Evolutionary conservation across 2,329 filamentous ascomycete genomes (phyloP).

Genomic region (Diaporthe nobilis): DNA sequence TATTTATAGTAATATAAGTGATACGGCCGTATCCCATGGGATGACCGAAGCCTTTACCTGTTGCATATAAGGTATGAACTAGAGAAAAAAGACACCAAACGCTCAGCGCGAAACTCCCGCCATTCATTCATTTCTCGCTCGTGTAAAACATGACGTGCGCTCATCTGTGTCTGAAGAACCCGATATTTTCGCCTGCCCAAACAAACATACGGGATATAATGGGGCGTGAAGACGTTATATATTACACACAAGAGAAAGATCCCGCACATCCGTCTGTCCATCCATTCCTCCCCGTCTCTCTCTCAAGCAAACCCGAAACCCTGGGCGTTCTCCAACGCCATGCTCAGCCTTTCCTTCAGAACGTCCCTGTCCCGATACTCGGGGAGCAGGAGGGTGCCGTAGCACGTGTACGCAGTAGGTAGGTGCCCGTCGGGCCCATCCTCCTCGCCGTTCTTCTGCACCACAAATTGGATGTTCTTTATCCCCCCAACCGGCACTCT

Average conservation of each 20-base stretch:
- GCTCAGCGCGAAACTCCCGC: too few relatives aligned
- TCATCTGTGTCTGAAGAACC: conserved; percentile 6
- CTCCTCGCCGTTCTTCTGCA: conserved; percentile 82
- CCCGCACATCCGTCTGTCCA: not conserved
- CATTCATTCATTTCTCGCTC: not conserved
- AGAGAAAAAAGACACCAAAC: not conserved
- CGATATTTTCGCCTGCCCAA: not conserved
- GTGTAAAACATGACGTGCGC: not conserved
- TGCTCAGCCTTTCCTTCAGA: conserved; percentile 80
- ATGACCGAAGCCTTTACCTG: not conserved
- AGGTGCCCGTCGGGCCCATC: conserved; percentile 69
- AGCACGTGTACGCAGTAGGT: conserved; percentile 93
- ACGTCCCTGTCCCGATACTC: conserved; percentile 82
- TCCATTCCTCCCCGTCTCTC: not conserved
- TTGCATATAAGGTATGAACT: not conserved
- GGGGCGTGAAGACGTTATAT: not conserved
- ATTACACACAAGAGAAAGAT: conserved; percentile 4
- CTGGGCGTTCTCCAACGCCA: conserved; percentile 89
- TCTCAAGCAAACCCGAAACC: conserved; percentile 83
- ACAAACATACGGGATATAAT: not conserved
- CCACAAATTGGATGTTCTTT: conserved; percentile 83
- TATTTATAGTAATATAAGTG: not conserved
- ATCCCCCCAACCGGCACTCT: conserved; percentile 90
- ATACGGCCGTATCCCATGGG: too few relatives aligned
- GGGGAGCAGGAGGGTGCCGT: conserved; percentile 87